Base-by-base conservation (phyloP, 2,329 filamentous ascomycete genomes). In the Pseudocercospora musae region DNA sequence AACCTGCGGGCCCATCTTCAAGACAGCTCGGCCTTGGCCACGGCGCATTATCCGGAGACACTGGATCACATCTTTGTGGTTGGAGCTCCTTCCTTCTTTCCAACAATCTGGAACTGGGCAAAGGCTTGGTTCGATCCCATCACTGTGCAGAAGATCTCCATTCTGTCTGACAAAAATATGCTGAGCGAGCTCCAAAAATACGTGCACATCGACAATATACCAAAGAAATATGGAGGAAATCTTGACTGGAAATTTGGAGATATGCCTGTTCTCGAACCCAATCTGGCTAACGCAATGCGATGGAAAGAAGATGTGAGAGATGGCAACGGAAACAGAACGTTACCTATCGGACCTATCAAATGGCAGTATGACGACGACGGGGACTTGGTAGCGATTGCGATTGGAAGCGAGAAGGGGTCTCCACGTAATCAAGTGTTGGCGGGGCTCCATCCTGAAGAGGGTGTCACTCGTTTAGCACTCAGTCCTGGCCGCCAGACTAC, bases 91-190 rank as follows among this genome's bases (percentile, higher is more conserved):
- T 80, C 85, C 50, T 96, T 96, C 83, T 96, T 96, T 81, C 89
- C 90, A 55, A 96, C 92, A 2, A 91, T 96, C 63, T 94, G 93
- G 93, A 87, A 90, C 68, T 96, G 92, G 92, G 85, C 96, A 78
- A 96, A 96, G 82, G 89, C 90, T 72, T 96, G 93, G 92, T 96
- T 96, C 54, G 79, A 82, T 78, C 93, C 93, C 6, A 92, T 92
- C 65, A 97, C 94, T 33, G 91, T 92, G 58, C 95, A 91, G 71
- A 98, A 98, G 80, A 97, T 98, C 75, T 96, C 96, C 76, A 95
- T 98, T 70, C 85, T 98, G 59, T 83, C 83, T 53, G 81, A 86
- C 8, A 74, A 85, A 59, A 91, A 96, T 76, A 89, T 96, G 58
- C 85, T 88, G 69, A 80, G 88, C 15, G 94, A 91, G 1, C 85